Evolutionary conservation across 352 stramenopile genomes (phyloP).

Genomic region (Pythium sp.): DNA sequence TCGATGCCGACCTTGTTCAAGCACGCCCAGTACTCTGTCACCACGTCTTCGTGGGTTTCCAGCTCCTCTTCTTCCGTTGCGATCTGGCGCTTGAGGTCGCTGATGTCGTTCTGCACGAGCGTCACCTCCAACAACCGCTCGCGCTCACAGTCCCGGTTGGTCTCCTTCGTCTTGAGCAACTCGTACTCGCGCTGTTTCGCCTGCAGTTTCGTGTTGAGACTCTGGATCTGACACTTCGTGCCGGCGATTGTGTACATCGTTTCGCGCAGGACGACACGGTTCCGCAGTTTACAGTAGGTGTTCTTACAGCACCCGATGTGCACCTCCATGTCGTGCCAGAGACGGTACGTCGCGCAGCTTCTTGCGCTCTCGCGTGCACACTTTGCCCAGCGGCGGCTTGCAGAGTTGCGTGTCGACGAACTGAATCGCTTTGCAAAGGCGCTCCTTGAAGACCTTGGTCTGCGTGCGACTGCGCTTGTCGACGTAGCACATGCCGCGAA

Average conservation of each 20-base stretch:
- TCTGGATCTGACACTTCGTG: slow-evolving; percentile 42
- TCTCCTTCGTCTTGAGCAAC: slow-evolving; percentile 17
- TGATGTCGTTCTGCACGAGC: slow-evolving; percentile 50
- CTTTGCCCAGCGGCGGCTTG: slow-evolving; percentile 39
- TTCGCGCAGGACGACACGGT: slow-evolving; percentile 58
- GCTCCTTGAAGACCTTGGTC: slow-evolving; percentile 67
- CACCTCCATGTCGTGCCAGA: slow-evolving; percentile 68
- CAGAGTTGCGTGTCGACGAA: slow-evolving; percentile 67
- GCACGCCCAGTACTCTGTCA: slow-evolving; percentile 49
- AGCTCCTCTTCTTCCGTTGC: slow-evolving; percentile 41
- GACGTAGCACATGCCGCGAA: slow-evolving; percentile 60
- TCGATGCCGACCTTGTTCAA: slow-evolving; percentile 69
- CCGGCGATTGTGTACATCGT: slow-evolving; percentile 67
- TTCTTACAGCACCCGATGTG: slow-evolving; percentile 62
- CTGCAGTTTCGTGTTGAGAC: slow-evolving; percentile 18
- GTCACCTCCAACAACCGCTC: slow-evolving; percentile 30
- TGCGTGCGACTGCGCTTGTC: slow-evolving; percentile 42
- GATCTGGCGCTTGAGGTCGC: slow-evolving; percentile 59
- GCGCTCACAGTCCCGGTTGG: slow-evolving; percentile 17
- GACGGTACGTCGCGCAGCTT: slow-evolving; percentile 60
- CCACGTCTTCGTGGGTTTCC: slow-evolving; percentile 29
- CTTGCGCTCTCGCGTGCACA: slow-evolving; percentile 41
- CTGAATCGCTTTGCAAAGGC: slow-evolving; percentile 51
- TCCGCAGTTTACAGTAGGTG: slow-evolving; percentile 59
- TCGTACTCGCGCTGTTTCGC: slow-evolving; percentile 40